Evolutionary conservation across 208 protist genomes (phyloP).

Genomic region (Leptomonas pyrrhocoris): DNA sequence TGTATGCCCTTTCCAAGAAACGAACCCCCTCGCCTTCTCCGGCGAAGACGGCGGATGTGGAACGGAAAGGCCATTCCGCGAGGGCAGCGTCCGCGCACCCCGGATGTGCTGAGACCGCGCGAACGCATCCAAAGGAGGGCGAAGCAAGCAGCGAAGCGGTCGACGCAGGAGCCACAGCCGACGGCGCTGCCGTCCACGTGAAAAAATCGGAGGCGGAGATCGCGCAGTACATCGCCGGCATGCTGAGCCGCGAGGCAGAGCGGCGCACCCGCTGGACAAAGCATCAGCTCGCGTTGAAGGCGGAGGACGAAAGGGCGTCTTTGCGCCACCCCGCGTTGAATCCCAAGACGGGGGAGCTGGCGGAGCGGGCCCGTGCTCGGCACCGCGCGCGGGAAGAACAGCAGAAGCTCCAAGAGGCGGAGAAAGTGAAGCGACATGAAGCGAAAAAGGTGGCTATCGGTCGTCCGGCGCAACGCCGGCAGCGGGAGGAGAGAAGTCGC

Average conservation of each 20-base stretch:
- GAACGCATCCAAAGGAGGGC: background rate
- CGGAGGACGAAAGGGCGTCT: conserved; percentile 11
- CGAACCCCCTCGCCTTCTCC: background rate
- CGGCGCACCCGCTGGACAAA: conserved; percentile 22
- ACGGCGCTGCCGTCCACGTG: background rate
- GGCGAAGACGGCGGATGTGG: background rate
- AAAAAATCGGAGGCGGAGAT: conserved; percentile 30
- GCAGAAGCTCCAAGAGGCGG: background rate
- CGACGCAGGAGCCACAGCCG: background rate
- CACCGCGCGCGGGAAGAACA: conserved; percentile 22
- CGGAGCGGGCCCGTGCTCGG: conserved; percentile 34
- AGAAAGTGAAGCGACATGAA: background rate
- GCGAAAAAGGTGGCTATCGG: background rate
- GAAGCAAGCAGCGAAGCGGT: background rate
- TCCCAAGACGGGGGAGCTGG: conserved; percentile 35
- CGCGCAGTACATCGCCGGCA: conserved; percentile 21
- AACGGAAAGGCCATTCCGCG: background rate
- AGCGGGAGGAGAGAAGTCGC: background rate
- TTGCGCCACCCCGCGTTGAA: conserved; percentile 14
- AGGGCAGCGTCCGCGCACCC: background rate
- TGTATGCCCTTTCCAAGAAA: conserved; percentile 12
- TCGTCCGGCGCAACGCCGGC: background rate
- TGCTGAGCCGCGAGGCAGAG: conserved; percentile 38
- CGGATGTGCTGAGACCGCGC: background rate
- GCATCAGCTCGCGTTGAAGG: conserved; percentile 6